phyloP scores from a whole-genome alignment of 2,329 filamentous ascomycete genomes.

The Colletotrichum higginsianum region DNA sequence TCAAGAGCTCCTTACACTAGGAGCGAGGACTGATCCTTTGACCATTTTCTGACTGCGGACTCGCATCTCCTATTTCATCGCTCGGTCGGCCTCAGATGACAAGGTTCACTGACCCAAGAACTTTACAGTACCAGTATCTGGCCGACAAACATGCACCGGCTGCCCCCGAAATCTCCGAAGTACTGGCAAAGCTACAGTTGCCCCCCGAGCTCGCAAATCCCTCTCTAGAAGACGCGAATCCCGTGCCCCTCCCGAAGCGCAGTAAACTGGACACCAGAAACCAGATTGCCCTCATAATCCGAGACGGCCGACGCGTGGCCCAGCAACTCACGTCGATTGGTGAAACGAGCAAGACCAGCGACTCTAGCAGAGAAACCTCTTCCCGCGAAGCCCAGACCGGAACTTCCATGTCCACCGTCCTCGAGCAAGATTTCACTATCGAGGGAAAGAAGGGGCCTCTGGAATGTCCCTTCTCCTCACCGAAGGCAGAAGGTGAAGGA shows the following conservation, averaged over 20 bases:
- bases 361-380: slow-evolving; percentile 63
- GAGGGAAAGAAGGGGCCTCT: slow-evolving; percentile 84
- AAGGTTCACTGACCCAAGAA: slow-evolving; percentile 42
- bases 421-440: slow-evolving; percentile 94
- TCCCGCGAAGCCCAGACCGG: slow-evolving; percentile 60
- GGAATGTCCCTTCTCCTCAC: slow-evolving; percentile 82
- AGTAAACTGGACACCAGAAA: slow-evolving; percentile 64
- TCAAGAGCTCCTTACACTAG: slow-evolving; percentile 74
- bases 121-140: slow-evolving; percentile 71
- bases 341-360: slow-evolving; percentile 66
- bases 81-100: slow-evolving; percentile 19
- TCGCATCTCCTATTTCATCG: slow-evolving; percentile 39
- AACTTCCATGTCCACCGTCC: slow-evolving; percentile 74
- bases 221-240: slow-evolving; percentile 62
- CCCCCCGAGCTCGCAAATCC: slow-evolving; percentile 66
- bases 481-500: slow-evolving; percentile 41
- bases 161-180: slow-evolving; percentile 76
- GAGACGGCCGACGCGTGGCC: slow-evolving; percentile 74
- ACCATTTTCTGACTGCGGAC: slow-evolving; percentile 58
- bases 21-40: slow-evolving; percentile 74
- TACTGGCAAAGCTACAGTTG: slow-evolving; percentile 76
- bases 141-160: slow-evolving; percentile 79
- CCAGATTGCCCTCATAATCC: slow-evolving; percentile 74
- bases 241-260: slow-evolving; percentile 70
- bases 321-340: slow-evolving; percentile 65